A percentile compares a stretch with the other conserved stretches of the same genome.
Evolutionary conservation across 345 rosid species (phyloP).

Genomic region (Populus simonii): DNA sequence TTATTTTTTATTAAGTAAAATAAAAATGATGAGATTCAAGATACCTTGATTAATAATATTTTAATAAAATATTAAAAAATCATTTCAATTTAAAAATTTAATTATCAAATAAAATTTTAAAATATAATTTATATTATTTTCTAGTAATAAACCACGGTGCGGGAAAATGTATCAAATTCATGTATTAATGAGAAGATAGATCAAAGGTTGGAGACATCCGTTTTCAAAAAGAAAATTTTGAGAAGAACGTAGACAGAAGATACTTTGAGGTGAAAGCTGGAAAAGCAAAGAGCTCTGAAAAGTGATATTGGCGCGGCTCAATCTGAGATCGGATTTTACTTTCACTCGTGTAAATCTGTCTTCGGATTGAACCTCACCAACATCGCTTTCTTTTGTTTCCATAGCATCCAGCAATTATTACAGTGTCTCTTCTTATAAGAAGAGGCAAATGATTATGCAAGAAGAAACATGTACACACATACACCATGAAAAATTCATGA

Average conservation of each 20-base stretch:
- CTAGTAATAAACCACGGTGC: no score
- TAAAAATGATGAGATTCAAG: no score
- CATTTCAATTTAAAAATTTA: no score
- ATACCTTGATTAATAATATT: no score
- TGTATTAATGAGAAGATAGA: not conserved
- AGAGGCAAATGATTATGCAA: conserved; percentile 13
- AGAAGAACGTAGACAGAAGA: not conserved
- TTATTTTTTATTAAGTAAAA: no score
- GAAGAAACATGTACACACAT: not conserved
- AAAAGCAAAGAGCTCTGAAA: conserved; percentile 15
- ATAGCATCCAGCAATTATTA: conserved; percentile 7
- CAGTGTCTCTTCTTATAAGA: not conserved
- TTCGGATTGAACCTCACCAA: conserved; percentile 98
- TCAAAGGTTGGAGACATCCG: no score
- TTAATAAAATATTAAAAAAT: no score
- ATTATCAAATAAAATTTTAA: no score
- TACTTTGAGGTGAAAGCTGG: conserved; percentile 1
- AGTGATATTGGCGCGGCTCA: conserved; percentile 99
- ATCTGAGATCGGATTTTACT: conserved; percentile 74
- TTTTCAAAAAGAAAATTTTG: not conserved
- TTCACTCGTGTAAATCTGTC: conserved; percentile 53
- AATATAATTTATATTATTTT: no score
- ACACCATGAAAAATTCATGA: not conserved
- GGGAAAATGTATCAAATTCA: not conserved
- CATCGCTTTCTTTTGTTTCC: conserved; percentile 56